Percentiles rank a stretch among this genome's conserved stretches.
These are phyloP conservation scores for Crotalaria pallida DNA, from an alignment of 306 rosid species.

Conservation along the genomic window DNA sequence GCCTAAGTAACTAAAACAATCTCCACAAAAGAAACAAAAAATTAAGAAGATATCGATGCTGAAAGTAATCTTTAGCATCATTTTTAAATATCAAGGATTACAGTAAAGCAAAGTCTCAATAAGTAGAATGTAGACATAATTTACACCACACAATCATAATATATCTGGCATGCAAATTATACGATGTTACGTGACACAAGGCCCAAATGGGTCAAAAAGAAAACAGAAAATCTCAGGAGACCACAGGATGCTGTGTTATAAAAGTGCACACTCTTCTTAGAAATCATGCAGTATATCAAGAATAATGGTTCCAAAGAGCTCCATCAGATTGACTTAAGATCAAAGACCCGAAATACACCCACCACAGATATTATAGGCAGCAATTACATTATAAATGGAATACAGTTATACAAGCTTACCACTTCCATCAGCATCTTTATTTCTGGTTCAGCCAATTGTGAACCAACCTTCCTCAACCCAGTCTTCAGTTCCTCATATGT, in stretches of 20 bases:
- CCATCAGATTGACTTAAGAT: background rate
- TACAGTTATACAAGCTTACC: conserved; percentile 38
- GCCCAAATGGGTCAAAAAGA: background rate
- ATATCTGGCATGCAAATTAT: background rate
- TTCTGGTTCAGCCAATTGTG: conserved; percentile 93
- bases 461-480: conserved; percentile 83
- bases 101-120: background rate
- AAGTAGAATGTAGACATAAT: background rate
- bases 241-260: background rate
- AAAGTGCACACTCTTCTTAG: background rate
- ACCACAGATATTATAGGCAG: background rate
- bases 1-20: background rate
- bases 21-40: background rate
- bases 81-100: background rate
- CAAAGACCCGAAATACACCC: background rate
- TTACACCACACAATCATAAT: background rate
- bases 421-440: conserved; percentile 98
- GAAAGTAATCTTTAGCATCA: background rate
- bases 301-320: conserved; percentile 22
- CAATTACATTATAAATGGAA: background rate
- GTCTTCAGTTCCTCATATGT: conserved; percentile 74
- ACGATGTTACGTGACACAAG: background rate
- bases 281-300: conserved; percentile 6
- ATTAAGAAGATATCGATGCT: background rate
- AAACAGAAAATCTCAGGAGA: background rate